Evolutionary conservation across 352 stramenopile genomes (phyloP).

Genomic region (Phytophthora capsici): DNA sequence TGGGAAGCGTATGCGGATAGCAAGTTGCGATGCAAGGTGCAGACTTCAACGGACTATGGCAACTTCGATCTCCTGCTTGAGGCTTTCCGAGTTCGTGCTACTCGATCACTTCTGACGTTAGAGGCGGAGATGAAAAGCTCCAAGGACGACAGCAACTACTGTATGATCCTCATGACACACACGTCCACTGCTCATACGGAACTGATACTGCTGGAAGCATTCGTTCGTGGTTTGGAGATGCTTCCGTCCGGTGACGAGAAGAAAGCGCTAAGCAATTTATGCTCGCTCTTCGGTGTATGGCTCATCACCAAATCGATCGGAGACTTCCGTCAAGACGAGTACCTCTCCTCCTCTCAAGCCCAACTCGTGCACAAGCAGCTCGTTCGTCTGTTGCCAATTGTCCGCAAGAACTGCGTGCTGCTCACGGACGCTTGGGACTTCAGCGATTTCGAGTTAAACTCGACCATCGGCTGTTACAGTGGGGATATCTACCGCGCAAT

Average conservation of each 20-base stretch:
- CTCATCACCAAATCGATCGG: slow-evolving; percentile 50
- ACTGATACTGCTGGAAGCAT: slow-evolving; percentile 45
- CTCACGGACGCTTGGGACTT: slow-evolving; percentile 54
- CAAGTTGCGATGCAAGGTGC: slow-evolving; percentile 39
- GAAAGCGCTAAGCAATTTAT: slow-evolving; percentile 34
- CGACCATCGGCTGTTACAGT: slow-evolving; percentile 57
- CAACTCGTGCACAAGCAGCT: slow-evolving; percentile 43
- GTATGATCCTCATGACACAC: slow-evolving; percentile 59
- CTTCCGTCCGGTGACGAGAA: slow-evolving; percentile 37
- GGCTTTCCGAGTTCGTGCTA: slow-evolving; percentile 45
- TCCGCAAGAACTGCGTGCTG: slow-evolving; percentile 56
- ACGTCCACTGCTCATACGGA: slow-evolving; percentile 54
- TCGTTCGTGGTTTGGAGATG: slow-evolving; percentile 28
- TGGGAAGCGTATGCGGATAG: slow-evolving; percentile 34
- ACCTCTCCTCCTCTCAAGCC: slow-evolving; percentile 50
- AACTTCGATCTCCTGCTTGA: slow-evolving; percentile 49
- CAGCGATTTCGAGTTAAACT: slow-evolving; percentile 72
- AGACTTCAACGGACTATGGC: slow-evolving; percentile 33
- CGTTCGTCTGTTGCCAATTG: slow-evolving; percentile 38
- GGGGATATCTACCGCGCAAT: slow-evolving; percentile 64
- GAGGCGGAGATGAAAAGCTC: slow-evolving; percentile 43
- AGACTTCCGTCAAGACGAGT: slow-evolving; percentile 63
- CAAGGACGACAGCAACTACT: slow-evolving; percentile 52
- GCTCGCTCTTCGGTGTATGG: slow-evolving; percentile 50
- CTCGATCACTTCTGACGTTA: slow-evolving; percentile 33